These are phyloP conservation scores for Chimonanthus praecox DNA, from an alignment of 164 flowering plant species.

Conservation along the genomic window DNA sequence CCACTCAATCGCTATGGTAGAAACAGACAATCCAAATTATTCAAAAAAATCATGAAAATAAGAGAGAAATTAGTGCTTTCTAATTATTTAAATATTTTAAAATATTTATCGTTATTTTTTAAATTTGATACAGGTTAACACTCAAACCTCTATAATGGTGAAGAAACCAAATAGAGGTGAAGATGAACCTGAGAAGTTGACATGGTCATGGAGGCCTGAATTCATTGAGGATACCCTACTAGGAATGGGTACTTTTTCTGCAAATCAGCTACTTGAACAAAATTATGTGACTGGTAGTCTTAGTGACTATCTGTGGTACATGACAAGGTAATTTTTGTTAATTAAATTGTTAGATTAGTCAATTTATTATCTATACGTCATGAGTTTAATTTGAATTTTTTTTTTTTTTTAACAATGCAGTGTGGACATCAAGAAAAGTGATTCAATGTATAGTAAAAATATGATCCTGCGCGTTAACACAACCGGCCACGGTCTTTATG, in stretches of 20 bases:
- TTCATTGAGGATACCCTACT: constrained; percentile 7
- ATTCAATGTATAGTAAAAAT: not conserved
- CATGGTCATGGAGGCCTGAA: constrained; percentile 66
- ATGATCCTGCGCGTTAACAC: not conserved
- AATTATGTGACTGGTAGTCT: constrained; percentile 33
- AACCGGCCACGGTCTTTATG: not conserved
- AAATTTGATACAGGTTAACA: constrained; percentile 25
- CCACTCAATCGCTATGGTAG: no score
- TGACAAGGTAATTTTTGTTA: constrained; percentile 35
- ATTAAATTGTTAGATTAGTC: not conserved
- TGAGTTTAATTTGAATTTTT: not conserved
- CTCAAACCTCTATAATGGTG: constrained; percentile 44
- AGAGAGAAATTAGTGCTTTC: no score
- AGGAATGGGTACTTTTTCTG: constrained; percentile 31
- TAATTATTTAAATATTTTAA: no score
- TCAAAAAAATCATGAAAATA: no score
- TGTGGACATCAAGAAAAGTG: not conserved
- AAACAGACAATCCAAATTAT: no score
- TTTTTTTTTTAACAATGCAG: no score
- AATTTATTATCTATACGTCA: not conserved
- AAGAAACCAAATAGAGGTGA: constrained; percentile 34
- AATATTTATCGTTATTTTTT: not conserved
- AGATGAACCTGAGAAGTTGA: constrained; percentile 23
- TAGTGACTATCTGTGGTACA: constrained; percentile 82
- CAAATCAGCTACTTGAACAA: constrained; percentile 43